These are phyloP conservation scores for Cercospora nicotianae DNA, from an alignment of 2,329 filamentous ascomycete species.

Conservation along the genomic window DNA sequence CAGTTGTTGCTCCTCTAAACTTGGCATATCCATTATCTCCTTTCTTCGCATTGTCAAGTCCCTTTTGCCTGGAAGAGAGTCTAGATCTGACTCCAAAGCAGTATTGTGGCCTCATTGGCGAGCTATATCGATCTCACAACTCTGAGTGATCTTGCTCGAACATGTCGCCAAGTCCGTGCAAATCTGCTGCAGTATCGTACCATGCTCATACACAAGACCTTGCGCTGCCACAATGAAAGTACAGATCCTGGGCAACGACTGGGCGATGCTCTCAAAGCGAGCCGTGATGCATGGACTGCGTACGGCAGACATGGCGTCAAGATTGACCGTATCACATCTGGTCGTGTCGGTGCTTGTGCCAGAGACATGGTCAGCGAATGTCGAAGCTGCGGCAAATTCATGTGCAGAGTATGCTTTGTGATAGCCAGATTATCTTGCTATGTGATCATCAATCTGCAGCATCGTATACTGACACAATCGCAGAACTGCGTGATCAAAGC, in stretches of 20 bases:
- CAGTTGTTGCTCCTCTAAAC: neutral
- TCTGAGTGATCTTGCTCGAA: conserved; percentile 77
- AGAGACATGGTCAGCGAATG: conserved; percentile 85
- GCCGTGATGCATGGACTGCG: conserved; percentile 31
- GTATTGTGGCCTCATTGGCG: conserved; percentile 74
- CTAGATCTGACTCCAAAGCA: conserved; percentile 44
- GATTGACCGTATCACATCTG: conserved; percentile 52
- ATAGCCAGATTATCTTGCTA: neutral
- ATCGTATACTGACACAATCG: conserved; percentile 14
- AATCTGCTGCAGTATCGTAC: conserved; percentile 76
- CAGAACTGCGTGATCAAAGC: conserved; percentile 91
- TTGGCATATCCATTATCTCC: neutral
- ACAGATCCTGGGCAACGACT: conserved; percentile 56
- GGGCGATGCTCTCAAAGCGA: conserved; percentile 39
- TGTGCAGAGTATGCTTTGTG: conserved; percentile 68
- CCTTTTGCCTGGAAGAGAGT: conserved; percentile 16
- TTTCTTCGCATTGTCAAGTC: neutral
- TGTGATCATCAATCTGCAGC: neutral
- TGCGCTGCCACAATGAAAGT: conserved; percentile 76
- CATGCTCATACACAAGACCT: conserved; percentile 70
- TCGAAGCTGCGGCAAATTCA: conserved; percentile 70
- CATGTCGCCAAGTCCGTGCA: conserved; percentile 75
- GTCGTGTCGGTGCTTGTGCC: conserved; percentile 77
- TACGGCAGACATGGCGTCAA: conserved; percentile 34
- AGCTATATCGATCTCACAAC: conserved; percentile 81